A percentile compares a stretch with the other conserved stretches of the same genome.
phyloP scores from a whole-genome alignment of 78 protist genomes.

The Chrysochromulina parva region DNA sequence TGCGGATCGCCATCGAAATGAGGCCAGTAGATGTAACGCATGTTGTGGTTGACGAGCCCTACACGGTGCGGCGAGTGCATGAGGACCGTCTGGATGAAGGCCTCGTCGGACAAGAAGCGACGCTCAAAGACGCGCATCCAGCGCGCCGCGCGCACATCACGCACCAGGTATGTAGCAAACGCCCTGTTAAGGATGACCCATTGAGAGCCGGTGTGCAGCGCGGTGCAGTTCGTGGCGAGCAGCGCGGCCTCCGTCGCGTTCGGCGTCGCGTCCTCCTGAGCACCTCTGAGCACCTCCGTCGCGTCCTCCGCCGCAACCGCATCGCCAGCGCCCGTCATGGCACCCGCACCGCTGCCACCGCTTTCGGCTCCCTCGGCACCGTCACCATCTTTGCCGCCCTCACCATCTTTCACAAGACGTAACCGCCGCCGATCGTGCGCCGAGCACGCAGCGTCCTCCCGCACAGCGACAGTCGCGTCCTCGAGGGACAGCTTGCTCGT shows the following conservation, averaged over 20 bases:
- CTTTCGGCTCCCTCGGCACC: too few relatives aligned
- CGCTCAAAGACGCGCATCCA: background rate
- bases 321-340: background rate
- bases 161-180: background rate
- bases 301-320: background rate
- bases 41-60: background rate
- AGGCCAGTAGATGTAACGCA: conserved; percentile 1
- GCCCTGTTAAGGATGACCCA: background rate
- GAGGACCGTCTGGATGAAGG: background rate
- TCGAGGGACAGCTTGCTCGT: background rate
- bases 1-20: background rate
- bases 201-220: conserved; percentile 18
- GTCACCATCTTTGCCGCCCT: too few relatives aligned
- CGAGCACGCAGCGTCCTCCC: too few relatives aligned
- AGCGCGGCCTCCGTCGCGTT: background rate
- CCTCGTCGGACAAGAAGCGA: conserved; percentile 1
- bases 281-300: background rate
- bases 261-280: background rate
- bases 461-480: background rate
- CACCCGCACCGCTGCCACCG: too few relatives aligned
- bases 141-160: background rate
- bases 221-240: too few relatives aligned
- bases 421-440: too few relatives aligned
- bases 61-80: background rate
- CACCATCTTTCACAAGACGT: too few relatives aligned